Conservation (phyloP, 2,329 filamentous ascomycete species). For the Pyricularia grisea region DNA sequence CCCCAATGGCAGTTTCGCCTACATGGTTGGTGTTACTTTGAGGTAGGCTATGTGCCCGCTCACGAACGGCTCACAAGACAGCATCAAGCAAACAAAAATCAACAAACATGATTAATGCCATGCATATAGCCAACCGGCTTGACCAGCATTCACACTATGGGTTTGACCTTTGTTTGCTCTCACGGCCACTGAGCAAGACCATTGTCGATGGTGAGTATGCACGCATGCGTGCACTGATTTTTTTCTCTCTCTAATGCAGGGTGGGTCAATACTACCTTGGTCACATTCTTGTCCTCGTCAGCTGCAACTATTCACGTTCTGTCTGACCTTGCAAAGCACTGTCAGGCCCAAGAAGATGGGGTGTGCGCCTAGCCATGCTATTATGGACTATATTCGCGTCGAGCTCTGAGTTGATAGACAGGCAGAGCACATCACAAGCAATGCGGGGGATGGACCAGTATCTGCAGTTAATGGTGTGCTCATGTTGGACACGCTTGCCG, state of each 20-base stretch:
- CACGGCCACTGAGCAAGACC: not conserved
- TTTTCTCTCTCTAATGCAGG: not conserved
- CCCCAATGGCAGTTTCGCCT: not conserved
- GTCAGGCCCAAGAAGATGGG: not conserved
- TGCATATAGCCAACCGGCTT: not conserved
- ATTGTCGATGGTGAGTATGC: not conserved
- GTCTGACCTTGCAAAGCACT: not conserved
- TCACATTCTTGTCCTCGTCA: not conserved
- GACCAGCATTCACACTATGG: not conserved
- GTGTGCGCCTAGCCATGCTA: not conserved
- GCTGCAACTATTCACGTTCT: not conserved
- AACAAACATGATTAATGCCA: not conserved
- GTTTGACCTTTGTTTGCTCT: not conserved
- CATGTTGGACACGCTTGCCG: not conserved
- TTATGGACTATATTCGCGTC: not conserved
- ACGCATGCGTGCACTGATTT: not conserved
- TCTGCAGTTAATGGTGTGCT: not conserved
- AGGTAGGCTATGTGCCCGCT: not conserved
- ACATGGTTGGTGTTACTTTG: not conserved
- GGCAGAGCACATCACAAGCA: not conserved
- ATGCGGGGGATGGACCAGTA: not conserved
- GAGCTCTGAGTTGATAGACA: not conserved
- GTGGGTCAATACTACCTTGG: not conserved
- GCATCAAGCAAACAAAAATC: not conserved
- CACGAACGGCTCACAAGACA: not conserved